These are phyloP conservation scores for Malus asiatica DNA, from an alignment of 306 rosid genomes.

Conservation along the genomic window DNA sequence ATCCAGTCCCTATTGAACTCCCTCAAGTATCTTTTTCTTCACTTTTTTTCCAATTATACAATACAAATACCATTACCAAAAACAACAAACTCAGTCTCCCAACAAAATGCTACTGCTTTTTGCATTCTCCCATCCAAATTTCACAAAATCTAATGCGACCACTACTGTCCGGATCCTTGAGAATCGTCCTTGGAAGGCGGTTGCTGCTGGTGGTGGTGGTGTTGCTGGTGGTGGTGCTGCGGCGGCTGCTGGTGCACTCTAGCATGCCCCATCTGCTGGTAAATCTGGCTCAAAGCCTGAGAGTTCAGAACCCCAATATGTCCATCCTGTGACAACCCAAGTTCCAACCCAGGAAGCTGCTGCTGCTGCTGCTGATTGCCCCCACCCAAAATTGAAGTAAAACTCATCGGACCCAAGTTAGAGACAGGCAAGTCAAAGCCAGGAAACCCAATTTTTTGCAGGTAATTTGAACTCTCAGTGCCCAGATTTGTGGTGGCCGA, in stretches of 20 bases:
- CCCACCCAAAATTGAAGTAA: constrained; percentile 90
- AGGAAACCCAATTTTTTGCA: constrained; percentile 74
- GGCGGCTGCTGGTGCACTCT: constrained; percentile 56
- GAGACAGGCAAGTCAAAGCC: constrained; percentile 66
- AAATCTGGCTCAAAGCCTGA: constrained; percentile 80
- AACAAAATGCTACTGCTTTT: constrained; percentile 31
- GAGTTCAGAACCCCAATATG: constrained; percentile 84
- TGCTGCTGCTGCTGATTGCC: constrained; percentile 33
- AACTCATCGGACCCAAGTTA: constrained; percentile 81
- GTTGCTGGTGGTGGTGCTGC: constrained; percentile 18
- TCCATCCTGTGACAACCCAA: constrained; percentile 87
- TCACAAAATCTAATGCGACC: constrained; percentile 8
- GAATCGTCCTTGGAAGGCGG: constrained; percentile 82
- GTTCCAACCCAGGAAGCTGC: constrained; percentile 81
- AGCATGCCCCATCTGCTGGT: constrained; percentile 89
- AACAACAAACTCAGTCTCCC: constrained; percentile 37
- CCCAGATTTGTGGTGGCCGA: constrained; percentile 28
- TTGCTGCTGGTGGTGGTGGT: constrained; percentile 22
- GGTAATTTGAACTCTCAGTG: constrained; percentile 56
- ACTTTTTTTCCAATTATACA: constrained; percentile 41
- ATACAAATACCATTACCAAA: constrained; percentile 34
- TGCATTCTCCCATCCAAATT: constrained; percentile 15
- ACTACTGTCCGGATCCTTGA: constrained; percentile 77
- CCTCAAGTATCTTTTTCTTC: constrained; percentile 39
- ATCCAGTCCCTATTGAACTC: constrained; percentile 52